phyloP scores from a whole-genome alignment of 2,329 filamentous ascomycete genomes.

The Dichotomopilus funicola region DNA sequence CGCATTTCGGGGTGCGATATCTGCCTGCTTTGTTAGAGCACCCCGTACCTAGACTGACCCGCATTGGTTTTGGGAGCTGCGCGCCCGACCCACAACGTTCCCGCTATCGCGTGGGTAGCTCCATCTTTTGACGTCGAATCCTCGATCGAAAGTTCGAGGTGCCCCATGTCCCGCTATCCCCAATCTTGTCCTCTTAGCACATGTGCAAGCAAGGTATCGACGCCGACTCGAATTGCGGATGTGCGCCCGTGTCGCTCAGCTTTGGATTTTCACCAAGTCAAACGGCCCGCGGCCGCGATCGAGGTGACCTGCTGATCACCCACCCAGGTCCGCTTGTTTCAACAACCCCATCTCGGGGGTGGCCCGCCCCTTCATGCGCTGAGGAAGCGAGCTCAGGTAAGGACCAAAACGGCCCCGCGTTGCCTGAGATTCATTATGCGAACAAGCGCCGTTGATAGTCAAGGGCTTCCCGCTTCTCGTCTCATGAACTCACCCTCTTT shows the following conservation, averaged over 20 bases:
- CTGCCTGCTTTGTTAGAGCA: not conserved
- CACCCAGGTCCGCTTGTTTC: slow-evolving; percentile 18
- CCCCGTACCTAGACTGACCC: not conserved
- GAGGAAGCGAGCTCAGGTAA: slow-evolving; percentile 9
- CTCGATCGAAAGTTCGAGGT: not conserved
- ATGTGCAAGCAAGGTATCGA: no score
- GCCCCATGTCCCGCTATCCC: not conserved
- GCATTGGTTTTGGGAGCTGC: not conserved
- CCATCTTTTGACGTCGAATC: not conserved
- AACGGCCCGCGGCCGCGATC: not conserved
- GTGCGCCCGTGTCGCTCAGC: no score
- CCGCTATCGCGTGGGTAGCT: not conserved
- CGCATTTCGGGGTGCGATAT: not conserved
- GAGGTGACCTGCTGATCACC: slow-evolving; percentile 11
- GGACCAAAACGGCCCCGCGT: not conserved
- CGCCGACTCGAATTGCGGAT: no score
- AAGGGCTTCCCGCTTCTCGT: not conserved
- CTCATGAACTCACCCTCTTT: not conserved
- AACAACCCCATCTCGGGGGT: slow-evolving; percentile 9
- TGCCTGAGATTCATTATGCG: slow-evolving; percentile 5
- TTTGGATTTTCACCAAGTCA: not conserved
- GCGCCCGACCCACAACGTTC: slow-evolving; percentile 1
- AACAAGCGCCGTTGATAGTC: not conserved
- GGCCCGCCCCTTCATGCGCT: slow-evolving; percentile 17
- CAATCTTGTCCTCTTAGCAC: not conserved